Evolutionary conservation across 2,329 filamentous ascomycete genomes (phyloP).

Genomic region (Diaporthe batatas): DNA sequence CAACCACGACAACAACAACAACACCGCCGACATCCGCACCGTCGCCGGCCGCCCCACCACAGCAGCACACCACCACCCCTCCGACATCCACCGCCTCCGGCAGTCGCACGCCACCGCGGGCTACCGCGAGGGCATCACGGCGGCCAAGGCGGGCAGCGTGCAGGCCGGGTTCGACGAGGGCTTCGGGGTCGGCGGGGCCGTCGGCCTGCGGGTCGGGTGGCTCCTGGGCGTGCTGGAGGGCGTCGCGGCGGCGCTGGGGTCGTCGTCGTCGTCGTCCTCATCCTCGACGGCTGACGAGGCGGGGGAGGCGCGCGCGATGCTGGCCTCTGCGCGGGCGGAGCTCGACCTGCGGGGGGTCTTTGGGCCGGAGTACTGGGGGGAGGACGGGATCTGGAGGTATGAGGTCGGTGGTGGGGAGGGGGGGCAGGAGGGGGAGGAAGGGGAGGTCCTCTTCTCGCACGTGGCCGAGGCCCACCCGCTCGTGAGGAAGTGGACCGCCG

Average conservation of each 20-base stretch:
- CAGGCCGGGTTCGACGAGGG: constrained; percentile 94
- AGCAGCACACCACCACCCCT: constrained; percentile 55
- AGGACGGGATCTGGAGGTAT: constrained; percentile 80
- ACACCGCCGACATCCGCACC: neutral
- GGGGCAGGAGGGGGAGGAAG: constrained; percentile 54
- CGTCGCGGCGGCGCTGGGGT: constrained; percentile 65
- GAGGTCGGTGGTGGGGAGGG: constrained; percentile 57
- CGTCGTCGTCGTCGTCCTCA: constrained; percentile 6
- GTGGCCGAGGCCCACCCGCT: constrained; percentile 78
- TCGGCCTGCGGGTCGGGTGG: constrained; percentile 81
- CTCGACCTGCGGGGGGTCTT: constrained; percentile 75
- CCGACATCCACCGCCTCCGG: constrained; percentile 80
- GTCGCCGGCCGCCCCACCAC: neutral
- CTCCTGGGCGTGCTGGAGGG: constrained; percentile 84
- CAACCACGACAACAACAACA: too few relatives aligned
- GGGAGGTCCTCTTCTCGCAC: constrained; percentile 68
- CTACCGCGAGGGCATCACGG: constrained; percentile 88
- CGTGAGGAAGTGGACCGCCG: constrained; percentile 70
- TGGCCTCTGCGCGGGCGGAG: constrained; percentile 68
- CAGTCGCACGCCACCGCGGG: constrained; percentile 85
- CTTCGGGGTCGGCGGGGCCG: constrained; percentile 83
- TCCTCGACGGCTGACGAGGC: neutral
- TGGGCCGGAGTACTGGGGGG: constrained; percentile 73
- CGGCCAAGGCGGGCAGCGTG: constrained; percentile 80
- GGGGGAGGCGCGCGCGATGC: constrained; percentile 50